Percentiles rank a stretch among this genome's conserved stretches.
Conservation (phyloP, 2,329 filamentous ascomycete genomes). For the Ceratocystis harringtonii region DNA sequence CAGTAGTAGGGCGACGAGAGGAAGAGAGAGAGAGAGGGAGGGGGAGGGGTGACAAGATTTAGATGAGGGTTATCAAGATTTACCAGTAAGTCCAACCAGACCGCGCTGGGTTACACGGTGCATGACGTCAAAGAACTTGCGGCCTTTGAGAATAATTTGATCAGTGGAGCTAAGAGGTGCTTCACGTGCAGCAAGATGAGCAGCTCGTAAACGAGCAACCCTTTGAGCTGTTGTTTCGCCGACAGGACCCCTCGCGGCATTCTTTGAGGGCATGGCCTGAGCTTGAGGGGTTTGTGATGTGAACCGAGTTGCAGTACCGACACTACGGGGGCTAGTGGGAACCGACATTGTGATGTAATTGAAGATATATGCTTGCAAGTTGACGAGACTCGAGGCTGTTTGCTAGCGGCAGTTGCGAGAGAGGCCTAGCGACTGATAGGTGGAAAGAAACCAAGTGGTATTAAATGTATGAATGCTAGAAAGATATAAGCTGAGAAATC, state of each 20-base stretch:
- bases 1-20: neutral
- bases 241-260: conserved; percentile 22
- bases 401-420: neutral
- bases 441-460: neutral
- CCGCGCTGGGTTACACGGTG: conserved; percentile 41
- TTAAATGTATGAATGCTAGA: neutral
- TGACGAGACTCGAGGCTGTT: neutral
- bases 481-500: neutral
- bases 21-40: neutral
- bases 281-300: conserved; percentile 44
- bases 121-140: conserved; percentile 39
- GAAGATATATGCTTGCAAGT: neutral
- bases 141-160: conserved; percentile 32
- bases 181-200: conserved; percentile 50
- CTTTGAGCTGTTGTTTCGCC: conserved; percentile 54
- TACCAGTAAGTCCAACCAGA: conserved; percentile 43
- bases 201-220: conserved; percentile 51
- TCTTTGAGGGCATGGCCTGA: conserved; percentile 40
- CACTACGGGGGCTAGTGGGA: conserved; percentile 45
- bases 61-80: conserved; percentile 17
- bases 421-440: neutral
- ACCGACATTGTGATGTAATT: conserved; percentile 26
- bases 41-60: neutral
- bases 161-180: conserved; percentile 41
- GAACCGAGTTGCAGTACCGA: conserved; percentile 65